Conservation (phyloP, 139 green algal genomes). For the Tetratostichococcus sp. region DNA sequence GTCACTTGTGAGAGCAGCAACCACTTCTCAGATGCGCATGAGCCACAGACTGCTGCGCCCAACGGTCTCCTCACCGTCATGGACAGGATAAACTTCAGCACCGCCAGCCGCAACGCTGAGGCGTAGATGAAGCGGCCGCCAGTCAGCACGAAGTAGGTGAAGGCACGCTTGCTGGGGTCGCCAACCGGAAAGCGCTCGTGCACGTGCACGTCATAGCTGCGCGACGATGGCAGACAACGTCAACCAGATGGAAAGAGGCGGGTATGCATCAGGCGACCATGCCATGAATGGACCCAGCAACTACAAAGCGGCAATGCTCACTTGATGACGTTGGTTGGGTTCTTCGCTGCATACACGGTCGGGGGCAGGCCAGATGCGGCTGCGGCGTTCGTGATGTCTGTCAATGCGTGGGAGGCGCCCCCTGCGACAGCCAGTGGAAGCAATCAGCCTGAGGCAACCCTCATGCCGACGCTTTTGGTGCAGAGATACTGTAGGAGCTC, state of each 20-base stretch:
- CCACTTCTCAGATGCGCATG: too few relatives aligned
- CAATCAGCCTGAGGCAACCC: too few relatives aligned
- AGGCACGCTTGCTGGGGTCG: constrained; percentile 83
- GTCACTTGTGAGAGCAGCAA: too few relatives aligned
- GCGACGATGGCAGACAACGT: background rate
- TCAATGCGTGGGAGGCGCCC: background rate
- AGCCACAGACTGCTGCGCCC: too few relatives aligned
- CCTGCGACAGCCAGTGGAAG: too few relatives aligned
- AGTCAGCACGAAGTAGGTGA: constrained; percentile 97
- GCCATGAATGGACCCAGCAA: too few relatives aligned
- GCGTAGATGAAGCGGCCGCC: constrained; percentile 98
- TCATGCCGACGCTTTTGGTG: too few relatives aligned
- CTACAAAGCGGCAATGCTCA: too few relatives aligned
- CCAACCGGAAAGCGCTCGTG: constrained; percentile 79
- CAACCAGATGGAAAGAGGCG: too few relatives aligned
- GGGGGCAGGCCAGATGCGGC: constrained; percentile 33
- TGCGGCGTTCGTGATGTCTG: background rate
- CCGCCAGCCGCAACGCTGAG: constrained; percentile 83
- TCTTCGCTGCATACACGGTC: constrained; percentile 63
- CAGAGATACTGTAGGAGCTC: too few relatives aligned
- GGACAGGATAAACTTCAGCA: constrained; percentile 96
- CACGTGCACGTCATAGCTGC: constrained; percentile 84
- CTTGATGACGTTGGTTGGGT: constrained; percentile 57
- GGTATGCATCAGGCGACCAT: too few relatives aligned
- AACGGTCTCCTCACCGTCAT: constrained; percentile 81